These are phyloP conservation scores for Plasmodium cynomolgi DNA, from an alignment of 169 alveolate genomes.

Conservation along the genomic window DNA sequence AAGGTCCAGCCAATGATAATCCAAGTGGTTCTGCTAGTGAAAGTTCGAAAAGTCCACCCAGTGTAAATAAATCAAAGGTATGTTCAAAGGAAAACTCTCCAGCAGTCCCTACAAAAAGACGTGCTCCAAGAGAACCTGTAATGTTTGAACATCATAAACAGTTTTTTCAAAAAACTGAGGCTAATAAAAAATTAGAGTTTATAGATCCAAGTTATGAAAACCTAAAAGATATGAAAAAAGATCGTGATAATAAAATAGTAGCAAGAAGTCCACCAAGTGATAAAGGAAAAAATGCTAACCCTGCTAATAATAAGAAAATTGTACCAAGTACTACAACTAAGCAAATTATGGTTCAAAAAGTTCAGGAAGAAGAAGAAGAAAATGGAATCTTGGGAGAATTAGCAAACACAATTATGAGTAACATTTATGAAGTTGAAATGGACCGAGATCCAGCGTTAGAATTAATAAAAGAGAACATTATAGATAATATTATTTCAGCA, in stretches of 20 bases:
- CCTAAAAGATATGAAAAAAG: not conserved
- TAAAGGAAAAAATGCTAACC: not conserved
- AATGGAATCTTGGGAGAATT: not conserved
- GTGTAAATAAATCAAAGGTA: not conserved
- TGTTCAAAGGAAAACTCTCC: not conserved
- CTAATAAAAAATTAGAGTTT: not conserved
- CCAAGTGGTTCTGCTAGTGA: not conserved
- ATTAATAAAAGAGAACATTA: constrained; percentile 12
- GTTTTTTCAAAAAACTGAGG: not conserved
- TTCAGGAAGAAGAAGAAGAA: not conserved
- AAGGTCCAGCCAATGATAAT: too few relatives aligned
- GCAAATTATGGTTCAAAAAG: not conserved
- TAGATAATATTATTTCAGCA: constrained; percentile 4
- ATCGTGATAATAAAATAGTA: not conserved
- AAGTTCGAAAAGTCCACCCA: not conserved
- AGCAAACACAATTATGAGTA: not conserved
- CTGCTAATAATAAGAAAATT: not conserved
- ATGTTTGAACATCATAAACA: not conserved
- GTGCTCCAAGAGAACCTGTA: not conserved
- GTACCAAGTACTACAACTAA: not conserved
- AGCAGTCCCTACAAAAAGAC: not conserved
- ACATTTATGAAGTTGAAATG: constrained; percentile 13
- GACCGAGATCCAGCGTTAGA: constrained; percentile 16
- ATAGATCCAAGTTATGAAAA: not conserved
- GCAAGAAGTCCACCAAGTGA: not conserved